These are phyloP conservation scores for Samsoniella hepiali DNA, from an alignment of 2,329 filamentous ascomycete species.

Conservation along the genomic window DNA sequence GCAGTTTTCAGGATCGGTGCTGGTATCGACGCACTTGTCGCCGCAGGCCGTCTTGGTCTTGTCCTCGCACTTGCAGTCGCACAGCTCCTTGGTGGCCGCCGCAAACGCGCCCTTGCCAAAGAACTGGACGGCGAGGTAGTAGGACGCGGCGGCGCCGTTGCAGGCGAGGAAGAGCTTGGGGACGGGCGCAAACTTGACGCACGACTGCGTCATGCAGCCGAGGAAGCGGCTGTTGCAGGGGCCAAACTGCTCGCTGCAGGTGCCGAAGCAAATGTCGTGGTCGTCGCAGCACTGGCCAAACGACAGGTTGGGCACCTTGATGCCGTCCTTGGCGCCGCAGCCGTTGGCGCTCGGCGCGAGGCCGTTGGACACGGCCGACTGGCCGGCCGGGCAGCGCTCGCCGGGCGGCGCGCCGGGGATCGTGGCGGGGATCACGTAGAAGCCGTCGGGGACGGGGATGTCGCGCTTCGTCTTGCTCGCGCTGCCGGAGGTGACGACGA, in stretches of 20 bases:
- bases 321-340: conserved; percentile 16
- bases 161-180: conserved; percentile 4
- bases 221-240: conserved; percentile 11
- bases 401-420: conserved; percentile 2
- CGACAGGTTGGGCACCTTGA: conserved; percentile 9
- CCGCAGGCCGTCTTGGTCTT: conserved; percentile 11
- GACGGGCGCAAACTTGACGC: not conserved
- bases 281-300: conserved; percentile 17
- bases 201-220: conserved; percentile 11
- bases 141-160: conserved; percentile 1
- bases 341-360: conserved; percentile 11
- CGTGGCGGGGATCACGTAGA: conserved; percentile 2
- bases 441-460: conserved; percentile 14
- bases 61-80: conserved; percentile 13
- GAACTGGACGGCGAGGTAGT: conserved; percentile 7
- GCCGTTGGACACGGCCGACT: conserved; percentile 4
- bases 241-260: conserved; percentile 12
- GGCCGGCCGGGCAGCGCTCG: conserved; percentile 8
- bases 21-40: conserved; percentile 14
- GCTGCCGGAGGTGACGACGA: not conserved
- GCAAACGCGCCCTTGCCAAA: conserved; percentile 2
- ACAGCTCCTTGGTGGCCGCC: conserved; percentile 5
- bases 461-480: conserved; percentile 1
- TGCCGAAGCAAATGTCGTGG: conserved; percentile 15
- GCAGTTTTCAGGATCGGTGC: conserved; percentile 13